Evolutionary conservation across 78 protist species (phyloP), one percentile per base, ranked within the genome.

Genomic region (Speleostelium caveatum): DNA sequence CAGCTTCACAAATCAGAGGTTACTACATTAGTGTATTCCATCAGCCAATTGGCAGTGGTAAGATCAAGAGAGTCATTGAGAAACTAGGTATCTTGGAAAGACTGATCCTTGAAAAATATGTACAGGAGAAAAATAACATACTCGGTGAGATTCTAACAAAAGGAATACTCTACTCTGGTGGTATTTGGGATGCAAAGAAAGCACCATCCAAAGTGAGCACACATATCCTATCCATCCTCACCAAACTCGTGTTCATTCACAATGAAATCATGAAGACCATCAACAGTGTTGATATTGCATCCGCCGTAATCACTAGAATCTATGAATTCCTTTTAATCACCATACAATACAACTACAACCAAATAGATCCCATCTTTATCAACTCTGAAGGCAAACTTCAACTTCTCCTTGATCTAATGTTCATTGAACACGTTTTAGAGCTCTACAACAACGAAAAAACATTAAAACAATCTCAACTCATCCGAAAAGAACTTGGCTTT

Each of bases 21-120:
- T 80, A 53, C 6, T 80, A 80, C 56, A 67, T 80, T n/a, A 45
- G 39, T 19, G 24, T 80, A 56, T 80, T 80, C 75, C 89, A 80
- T 30, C 89, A 68, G 24, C 75, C 87, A 32, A 16, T 69, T 49
- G 59, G 65, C 3, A 51, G 67, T 30, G 12, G 45, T 26, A 19
- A 72, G 16, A 66, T 80, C 45, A 80, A 80, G 28, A 80, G 39
- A 30, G 89, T 80, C 8, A 80, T 80, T 67, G 77, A 80, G 45
- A 80, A 80, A 56, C 55, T 80, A n/a, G 89, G 89, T 68, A 67
- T 68, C 5, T 56, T 80, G 69, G 89, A 80, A 58, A 67, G 65
- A 72, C 39, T 65, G 17, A 80, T 80, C 21, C 51, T 80, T 1
- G 89, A 80, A 35, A 39, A 72, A 32, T 80, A 80, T 58, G 78